A percentile compares a stretch with the other conserved stretches of the same genome.
These are phyloP conservation scores for Lipomyces chichibuensis DNA, from an alignment of 805 yeast species.

Conservation along the genomic window DNA sequence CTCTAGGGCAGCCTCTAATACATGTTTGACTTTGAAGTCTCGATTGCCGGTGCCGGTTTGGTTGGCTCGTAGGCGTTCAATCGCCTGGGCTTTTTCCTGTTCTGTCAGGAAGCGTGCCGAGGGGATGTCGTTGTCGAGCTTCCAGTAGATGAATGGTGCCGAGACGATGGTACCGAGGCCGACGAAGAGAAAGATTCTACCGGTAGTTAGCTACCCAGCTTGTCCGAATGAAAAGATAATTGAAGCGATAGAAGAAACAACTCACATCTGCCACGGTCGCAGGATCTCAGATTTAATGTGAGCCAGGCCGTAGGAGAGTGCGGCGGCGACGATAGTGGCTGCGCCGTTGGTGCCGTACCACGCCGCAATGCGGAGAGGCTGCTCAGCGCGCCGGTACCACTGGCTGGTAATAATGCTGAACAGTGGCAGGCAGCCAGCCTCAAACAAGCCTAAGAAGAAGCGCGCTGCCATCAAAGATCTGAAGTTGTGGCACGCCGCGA, in stretches of 20 bases:
- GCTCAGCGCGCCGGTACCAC: constrained; percentile 57
- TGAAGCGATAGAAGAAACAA: neutral
- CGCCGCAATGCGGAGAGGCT: constrained; percentile 56
- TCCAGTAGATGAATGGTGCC: constrained; percentile 9
- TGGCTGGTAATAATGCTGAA: constrained; percentile 60
- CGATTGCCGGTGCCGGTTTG: constrained; percentile 46
- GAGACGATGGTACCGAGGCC: constrained; percentile 9
- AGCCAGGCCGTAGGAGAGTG: constrained; percentile 21
- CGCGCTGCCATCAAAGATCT: constrained; percentile 51
- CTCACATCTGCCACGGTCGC: constrained; percentile 18
- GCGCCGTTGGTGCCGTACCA: constrained; percentile 45
- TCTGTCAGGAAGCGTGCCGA: constrained; percentile 33
- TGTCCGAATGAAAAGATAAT: neutral
- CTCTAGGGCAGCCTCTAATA: constrained; percentile 40
- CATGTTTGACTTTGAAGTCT: constrained; percentile 41
- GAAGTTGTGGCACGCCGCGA: constrained; percentile 51
- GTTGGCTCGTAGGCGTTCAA: constrained; percentile 37
- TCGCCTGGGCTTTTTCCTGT: constrained; percentile 37
- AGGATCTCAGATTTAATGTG: constrained; percentile 15
- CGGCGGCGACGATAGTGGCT: constrained; percentile 32
- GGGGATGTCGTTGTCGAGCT: constrained; percentile 12
- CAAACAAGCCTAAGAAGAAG: constrained; percentile 53
- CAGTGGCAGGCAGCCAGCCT: constrained; percentile 56
- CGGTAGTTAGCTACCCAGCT: neutral
- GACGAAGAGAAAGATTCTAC: constrained; percentile 11